Conservation (phyloP, 148 eudicot genomes). For the Dianthus caryophyllus region DNA sequence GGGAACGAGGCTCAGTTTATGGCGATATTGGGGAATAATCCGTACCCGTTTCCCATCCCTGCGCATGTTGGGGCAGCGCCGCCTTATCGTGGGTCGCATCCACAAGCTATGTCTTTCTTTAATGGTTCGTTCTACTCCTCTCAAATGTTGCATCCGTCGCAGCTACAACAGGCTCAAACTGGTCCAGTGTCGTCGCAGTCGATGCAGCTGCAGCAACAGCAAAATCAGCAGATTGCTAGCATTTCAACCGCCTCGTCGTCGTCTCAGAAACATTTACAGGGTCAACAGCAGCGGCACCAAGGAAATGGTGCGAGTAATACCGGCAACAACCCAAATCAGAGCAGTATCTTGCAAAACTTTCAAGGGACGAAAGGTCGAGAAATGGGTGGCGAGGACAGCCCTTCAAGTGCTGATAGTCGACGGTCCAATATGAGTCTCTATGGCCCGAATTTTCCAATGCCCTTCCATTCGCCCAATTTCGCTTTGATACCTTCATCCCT, state of each 20-base stretch:
- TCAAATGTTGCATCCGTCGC: conserved; percentile 84
- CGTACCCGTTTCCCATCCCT: conserved; percentile 70
- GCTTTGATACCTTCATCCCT: conserved; percentile 51
- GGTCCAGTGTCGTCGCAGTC: conserved; percentile 31
- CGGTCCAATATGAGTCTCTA: conserved; percentile 59
- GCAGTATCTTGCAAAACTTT: conserved; percentile 35
- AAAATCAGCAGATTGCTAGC: conserved; percentile 46
- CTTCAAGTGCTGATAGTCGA: conserved; percentile 72
- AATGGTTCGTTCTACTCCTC: conserved; percentile 83
- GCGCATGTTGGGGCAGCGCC: conserved; percentile 66
- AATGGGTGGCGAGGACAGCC: conserved; percentile 67
- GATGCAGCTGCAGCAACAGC: conserved; percentile 46
- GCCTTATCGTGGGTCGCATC: conserved; percentile 60
- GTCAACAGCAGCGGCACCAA: conserved; percentile 57
- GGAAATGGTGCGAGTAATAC: conserved; percentile 27
- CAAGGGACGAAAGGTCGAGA: conserved; percentile 50
- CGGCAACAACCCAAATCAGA: conserved; percentile 34
- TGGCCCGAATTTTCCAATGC: conserved; percentile 66
- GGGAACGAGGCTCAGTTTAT: conserved; percentile 65
- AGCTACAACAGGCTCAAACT: conserved; percentile 55
- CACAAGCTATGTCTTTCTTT: conserved; percentile 71
- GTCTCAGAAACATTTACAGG: conserved; percentile 76
- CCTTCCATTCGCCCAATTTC: conserved; percentile 66
- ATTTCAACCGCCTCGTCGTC: conserved; percentile 54
- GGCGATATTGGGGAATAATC: conserved; percentile 64